Base-by-base conservation (phyloP, 208 protist species). In the Acanthamoeba castellanii region DNA sequence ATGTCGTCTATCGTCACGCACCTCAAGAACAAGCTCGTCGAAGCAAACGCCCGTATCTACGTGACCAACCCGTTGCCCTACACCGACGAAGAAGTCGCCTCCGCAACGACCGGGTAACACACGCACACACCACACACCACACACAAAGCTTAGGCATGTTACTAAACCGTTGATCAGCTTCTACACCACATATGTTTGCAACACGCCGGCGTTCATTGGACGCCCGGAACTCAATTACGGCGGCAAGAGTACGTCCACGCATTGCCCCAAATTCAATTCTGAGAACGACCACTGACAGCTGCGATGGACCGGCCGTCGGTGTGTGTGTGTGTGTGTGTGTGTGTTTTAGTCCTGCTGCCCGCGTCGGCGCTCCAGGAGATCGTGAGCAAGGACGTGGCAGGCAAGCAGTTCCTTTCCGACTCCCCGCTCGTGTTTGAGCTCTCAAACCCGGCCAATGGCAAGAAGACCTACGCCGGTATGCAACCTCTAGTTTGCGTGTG, bases 311-410 rank as follows among this genome's bases (percentile, higher is more conserved):
- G 13, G 7, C 14, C 50, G 50, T 11, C 50, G 50, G 13, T 55
- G 18, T 13, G 42, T 81, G 30, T 34, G 7, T 16, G 27, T 64
- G 22, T 13, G 16, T 64, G 27, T 22, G n/a, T 64, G 22, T 16
- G 59, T 72, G 25, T 6, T 7, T 3, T 55, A 91, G 85, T 91
- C 2, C 85, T 91, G 30, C 25, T 91, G 61, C 85, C 85, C 8
- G 57, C 85, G 5, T 91, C 85, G 13, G 85, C 85, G 18, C 85
- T 91, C 7, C 85, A 91, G 59, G 85, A 91, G 57, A 91, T 91
- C 25, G 85, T 91, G 34, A 91, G 57, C 30, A 91, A 91, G 85
- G 85, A 91, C 30, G 85, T 45, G 20, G 61, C 42, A 57, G 85
- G 61, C 30, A 85, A 50, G 45, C 78, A 42, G 30, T 85, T 85